phyloP scores from a whole-genome alignment of 2,329 filamentous ascomycete species.

The Pseudogymnoascus sp. region DNA sequence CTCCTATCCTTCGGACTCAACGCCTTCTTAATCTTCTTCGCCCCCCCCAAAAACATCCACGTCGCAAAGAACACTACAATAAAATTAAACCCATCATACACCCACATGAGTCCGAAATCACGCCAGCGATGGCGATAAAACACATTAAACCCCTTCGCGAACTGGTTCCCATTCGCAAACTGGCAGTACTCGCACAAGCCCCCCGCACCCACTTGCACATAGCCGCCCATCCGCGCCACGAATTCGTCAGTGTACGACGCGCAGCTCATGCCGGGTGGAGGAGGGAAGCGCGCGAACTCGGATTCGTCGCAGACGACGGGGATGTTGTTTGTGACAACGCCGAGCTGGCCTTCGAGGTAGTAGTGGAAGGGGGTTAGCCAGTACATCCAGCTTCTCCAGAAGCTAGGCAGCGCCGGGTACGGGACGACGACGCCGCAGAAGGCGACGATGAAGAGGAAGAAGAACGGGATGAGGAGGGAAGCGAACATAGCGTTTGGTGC shows the following conservation, averaged over 20 bases:
- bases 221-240: constrained; percentile 50
- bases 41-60: constrained; percentile 44
- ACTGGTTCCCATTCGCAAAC: constrained; percentile 49
- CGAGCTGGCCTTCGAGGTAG: constrained; percentile 56
- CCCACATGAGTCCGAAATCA: constrained; percentile 59
- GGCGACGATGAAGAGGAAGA: constrained; percentile 63
- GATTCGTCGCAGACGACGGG: constrained; percentile 48
- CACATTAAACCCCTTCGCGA: constrained; percentile 49
- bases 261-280: constrained; percentile 56
- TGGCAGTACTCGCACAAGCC: constrained; percentile 62
- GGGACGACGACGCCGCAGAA: constrained; percentile 69
- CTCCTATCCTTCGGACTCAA: constrained; percentile 15
- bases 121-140: constrained; percentile 58
- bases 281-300: constrained; percentile 55
- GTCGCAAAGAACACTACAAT: constrained; percentile 44
- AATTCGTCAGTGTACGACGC: constrained; percentile 51
- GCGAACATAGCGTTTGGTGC: constrained; percentile 62
- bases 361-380: constrained; percentile 63
- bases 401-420: constrained; percentile 49
- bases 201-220: constrained; percentile 49
- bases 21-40: constrained; percentile 13
- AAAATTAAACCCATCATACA: constrained; percentile 61
- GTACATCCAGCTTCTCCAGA: constrained; percentile 64
- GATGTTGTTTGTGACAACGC: constrained; percentile 47
- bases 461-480: constrained; percentile 59